These are phyloP conservation scores for Leptomonas pyrrhocoris DNA, from an alignment of 208 protist species.

Conservation along the genomic window DNA sequence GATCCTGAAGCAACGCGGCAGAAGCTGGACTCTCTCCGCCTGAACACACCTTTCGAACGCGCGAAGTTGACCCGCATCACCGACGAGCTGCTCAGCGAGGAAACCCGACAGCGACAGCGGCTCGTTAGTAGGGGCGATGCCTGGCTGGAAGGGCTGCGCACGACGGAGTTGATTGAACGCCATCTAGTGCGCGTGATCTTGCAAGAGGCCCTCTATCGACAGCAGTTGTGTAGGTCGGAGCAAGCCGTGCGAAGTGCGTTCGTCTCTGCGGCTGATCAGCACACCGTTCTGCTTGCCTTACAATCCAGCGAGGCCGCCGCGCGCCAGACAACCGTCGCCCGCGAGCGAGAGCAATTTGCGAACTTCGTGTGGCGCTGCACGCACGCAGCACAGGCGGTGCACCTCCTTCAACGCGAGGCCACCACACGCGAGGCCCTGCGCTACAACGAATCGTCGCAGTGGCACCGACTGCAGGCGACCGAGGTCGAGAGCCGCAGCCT, in stretches of 20 bases:
- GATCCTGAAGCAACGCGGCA: conserved; percentile 55
- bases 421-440: conserved; percentile 32
- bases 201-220: conserved; percentile 35
- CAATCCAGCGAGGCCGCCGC: conserved; percentile 52
- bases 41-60: conserved; percentile 81
- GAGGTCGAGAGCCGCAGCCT: conserved; percentile 25
- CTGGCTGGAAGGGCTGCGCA: conserved; percentile 32
- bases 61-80: conserved; percentile 60
- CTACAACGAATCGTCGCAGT: conserved; percentile 39
- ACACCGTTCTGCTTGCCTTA: conserved; percentile 39
- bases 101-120: conserved; percentile 51
- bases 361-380: conserved; percentile 3
- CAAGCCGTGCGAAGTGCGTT: conserved; percentile 20
- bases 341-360: conserved; percentile 27
- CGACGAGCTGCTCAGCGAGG: conserved; percentile 55
- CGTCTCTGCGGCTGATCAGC: conserved; percentile 25
- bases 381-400: conserved; percentile 1
- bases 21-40: conserved; percentile 60
- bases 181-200: conserved; percentile 33
- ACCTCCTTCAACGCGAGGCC: conserved; percentile 33
- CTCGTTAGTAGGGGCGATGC: conserved; percentile 40
- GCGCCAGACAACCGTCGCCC: conserved; percentile 33
- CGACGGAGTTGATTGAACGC: conserved; percentile 24
- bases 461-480: conserved; percentile 27
- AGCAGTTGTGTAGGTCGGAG: conserved; percentile 34